Conservation (phyloP, 768 basidiomycete genomes). For the Cyclocybe cylindracea region DNA sequence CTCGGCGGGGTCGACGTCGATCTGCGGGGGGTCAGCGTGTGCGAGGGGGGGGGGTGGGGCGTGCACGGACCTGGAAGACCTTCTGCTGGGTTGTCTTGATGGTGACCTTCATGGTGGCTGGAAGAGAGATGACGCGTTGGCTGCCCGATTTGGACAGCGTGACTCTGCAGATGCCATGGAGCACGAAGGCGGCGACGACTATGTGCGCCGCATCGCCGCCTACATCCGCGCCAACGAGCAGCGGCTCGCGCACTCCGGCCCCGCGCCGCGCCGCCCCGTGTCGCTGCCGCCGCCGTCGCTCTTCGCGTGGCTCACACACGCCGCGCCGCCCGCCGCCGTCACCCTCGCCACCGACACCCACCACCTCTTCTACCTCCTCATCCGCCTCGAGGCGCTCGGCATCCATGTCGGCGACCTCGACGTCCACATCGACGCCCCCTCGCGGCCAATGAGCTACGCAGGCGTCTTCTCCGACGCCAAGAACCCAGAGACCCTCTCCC, state of each 20-base stretch:
- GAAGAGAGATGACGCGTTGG: slow-evolving; percentile 15
- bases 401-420: slow-evolving; percentile 80
- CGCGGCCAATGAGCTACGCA: slow-evolving; percentile 76
- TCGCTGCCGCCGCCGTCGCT: slow-evolving; percentile 35
- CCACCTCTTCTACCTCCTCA: slow-evolving; percentile 85
- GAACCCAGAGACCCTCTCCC: slow-evolving; percentile 73
- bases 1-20: slow-evolving; percentile 77
- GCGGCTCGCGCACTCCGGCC: slow-evolving; percentile 66
- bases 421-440: slow-evolving; percentile 69
- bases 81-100: slow-evolving; percentile 96
- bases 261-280: slow-evolving; percentile 41
- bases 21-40: slow-evolving; percentile 34
- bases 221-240: slow-evolving; percentile 76
- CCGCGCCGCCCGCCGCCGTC: slow-evolving; percentile 47
- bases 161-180: slow-evolving; percentile 27
- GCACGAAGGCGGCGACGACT: slow-evolving; percentile 71
- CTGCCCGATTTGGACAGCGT: slow-evolving; percentile 9
- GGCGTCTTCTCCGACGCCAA: slow-evolving; percentile 55
- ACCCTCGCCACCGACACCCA: slow-evolving; percentile 74
- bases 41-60: neutral
- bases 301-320: slow-evolving; percentile 53
- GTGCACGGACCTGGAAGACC: slow-evolving; percentile 68
- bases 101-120: slow-evolving; percentile 81
- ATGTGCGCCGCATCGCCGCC: slow-evolving; percentile 65
- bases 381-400: slow-evolving; percentile 83